Evolutionary conservation across 148 eudicot genomes (phyloP), one percentile per base, ranked within the genome.

Genomic region (Amaranthus cruentus): DNA sequence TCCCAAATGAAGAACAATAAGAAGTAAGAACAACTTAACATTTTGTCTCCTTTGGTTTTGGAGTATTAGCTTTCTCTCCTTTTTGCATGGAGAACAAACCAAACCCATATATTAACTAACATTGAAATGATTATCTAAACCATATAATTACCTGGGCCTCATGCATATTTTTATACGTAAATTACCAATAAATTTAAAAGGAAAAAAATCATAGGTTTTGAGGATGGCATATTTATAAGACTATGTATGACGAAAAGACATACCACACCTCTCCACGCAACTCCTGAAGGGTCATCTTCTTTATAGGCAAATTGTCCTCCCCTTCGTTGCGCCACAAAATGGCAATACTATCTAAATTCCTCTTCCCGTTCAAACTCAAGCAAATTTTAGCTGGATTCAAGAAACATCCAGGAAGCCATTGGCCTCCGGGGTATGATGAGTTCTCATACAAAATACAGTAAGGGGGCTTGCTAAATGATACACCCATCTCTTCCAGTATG

Each of bases 291-390:
- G 96, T 84, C 92, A 87, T 77, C 82, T 83, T 87, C 43, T 79
- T 85, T 55, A 90, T 66, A 49, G 90, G 93, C 74, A 81, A 38
- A 62, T 86, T 77, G 72, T 91, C 89, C 74, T 88, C 88, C 79
- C 87, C 97, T 83, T 95, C 97, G 82, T 91, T 79, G 43, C 90
- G 88, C 96, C 96, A 91, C 77, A 88, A 76, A 72, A 95, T 75
- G 69, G 85, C 87, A 75, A 83, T 72, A 80, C 88, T 90, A 71
- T 86, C 90, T 73, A 78, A 78, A 71, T 80, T 81, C 75, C 92
- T 88, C 76, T 81, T 80, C 13, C 75, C 78, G 73, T 81, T 87
- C 66, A 83, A 70, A 76, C 77, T 80, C 84, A 95, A 82, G 78
- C 97, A 90, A 79, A 75, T 86, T 63, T 83, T 82, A 68, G 94